Conservation (phyloP, 768 basidiomycete species). For the Calocera viscosa region DNA sequence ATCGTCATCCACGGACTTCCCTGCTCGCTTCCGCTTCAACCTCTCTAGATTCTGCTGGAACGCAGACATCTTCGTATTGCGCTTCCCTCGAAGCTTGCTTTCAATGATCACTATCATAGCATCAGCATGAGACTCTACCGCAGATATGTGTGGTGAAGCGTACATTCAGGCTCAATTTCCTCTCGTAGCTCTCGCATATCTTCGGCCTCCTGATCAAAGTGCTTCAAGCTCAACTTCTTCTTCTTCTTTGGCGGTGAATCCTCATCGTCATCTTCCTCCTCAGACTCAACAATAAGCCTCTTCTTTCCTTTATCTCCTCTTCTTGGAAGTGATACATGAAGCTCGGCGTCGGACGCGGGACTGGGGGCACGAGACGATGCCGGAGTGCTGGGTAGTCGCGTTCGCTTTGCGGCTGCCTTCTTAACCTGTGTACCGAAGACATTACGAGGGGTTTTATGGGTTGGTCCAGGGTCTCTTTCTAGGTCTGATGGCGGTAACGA, state of each 20-base stretch:
- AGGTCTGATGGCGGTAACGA: background rate
- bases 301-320: conserved; percentile 11
- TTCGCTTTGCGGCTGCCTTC: background rate
- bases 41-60: conserved; percentile 56
- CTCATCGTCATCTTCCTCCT: conserved; percentile 31
- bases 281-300: background rate
- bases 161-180: background rate
- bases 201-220: background rate
- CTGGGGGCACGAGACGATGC: background rate
- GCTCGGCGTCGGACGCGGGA: background rate
- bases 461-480: background rate
- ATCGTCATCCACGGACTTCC: conserved; percentile 16
- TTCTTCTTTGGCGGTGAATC: conserved; percentile 38
- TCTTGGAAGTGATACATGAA: background rate
- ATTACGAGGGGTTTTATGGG: conserved; percentile 4
- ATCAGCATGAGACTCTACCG: background rate
- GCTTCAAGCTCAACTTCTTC: conserved; percentile 38
- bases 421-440: conserved; percentile 8
- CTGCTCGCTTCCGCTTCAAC: conserved; percentile 36
- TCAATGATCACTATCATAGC: conserved; percentile 44
- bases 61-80: conserved; percentile 43
- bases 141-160: background rate
- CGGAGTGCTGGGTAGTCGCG: background rate
- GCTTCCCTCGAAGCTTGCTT: conserved; percentile 40
- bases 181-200: background rate